phyloP scores from a whole-genome alignment of 805 yeast genomes.

The Lipomyces yamadae region DNA sequence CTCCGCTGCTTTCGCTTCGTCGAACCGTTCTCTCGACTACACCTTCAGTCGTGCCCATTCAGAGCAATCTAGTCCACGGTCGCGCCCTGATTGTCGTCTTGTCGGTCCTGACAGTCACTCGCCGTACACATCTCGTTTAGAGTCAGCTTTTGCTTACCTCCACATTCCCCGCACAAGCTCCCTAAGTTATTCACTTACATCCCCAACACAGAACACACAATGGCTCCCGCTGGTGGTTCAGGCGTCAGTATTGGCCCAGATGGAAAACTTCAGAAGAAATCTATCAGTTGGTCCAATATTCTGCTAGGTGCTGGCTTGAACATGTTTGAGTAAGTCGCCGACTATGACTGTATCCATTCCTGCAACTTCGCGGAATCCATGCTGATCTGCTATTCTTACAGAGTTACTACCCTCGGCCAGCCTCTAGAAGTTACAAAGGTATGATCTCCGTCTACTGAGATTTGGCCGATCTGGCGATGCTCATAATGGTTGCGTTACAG shows the following conservation, averaged over 20 bases:
- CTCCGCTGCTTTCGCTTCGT: not conserved
- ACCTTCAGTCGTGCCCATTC: not conserved
- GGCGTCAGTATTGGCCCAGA: constrained; percentile 3
- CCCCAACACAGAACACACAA: not conserved
- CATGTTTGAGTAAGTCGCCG: constrained; percentile 64
- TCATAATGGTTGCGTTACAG: constrained; percentile 44
- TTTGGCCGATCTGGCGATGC: not conserved
- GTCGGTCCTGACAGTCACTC: not conserved
- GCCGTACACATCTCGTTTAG: not conserved
- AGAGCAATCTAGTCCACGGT: not conserved
- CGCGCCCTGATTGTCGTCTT: not conserved
- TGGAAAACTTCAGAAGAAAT: constrained; percentile 64
- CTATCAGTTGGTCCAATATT: constrained; percentile 85
- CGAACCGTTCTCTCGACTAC: not conserved
- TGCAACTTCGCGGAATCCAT: not conserved
- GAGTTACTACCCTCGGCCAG: constrained; percentile 91
- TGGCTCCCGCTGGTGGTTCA: constrained; percentile 15
- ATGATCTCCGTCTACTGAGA: constrained; percentile 2
- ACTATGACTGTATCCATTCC: not conserved
- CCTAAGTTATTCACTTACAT: too few relatives aligned
- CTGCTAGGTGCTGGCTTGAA: constrained; percentile 92
- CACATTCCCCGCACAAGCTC: not conserved
- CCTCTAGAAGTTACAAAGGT: constrained; percentile 86
- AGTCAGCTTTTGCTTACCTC: not conserved
- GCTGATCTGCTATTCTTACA: constrained; percentile 15